Base-by-base conservation (phyloP, 345 rosid species). In the Salix brachista region DNA sequence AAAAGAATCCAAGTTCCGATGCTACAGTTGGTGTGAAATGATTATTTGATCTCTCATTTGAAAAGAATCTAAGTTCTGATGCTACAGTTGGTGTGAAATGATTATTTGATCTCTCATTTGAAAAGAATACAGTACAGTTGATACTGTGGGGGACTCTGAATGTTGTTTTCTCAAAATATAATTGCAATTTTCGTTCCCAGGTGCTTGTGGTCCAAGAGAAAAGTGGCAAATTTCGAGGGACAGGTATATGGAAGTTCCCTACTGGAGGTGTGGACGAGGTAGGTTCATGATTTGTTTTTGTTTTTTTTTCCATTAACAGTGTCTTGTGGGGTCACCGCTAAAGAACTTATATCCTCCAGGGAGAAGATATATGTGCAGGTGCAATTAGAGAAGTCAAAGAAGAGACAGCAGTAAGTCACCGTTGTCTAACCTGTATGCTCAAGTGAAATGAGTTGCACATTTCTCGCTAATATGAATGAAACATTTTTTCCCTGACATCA, bases 371-470 rank as follows among this genome's bases (percentile, higher is more conserved):
- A 65, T 86, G 84, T 78, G 82, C 68, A 37, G 94, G 97, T 69
- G 96, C 93, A 19, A 85, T 90, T 18, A 90, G 99, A 84, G 99
- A 93, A 86, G 97, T 87, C 56, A 90, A 93, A 84, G 97, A 96
- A 91, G 99, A 91, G 86, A 96, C 99, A 5, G 92, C 89, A 66
- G 99, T 92, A 80, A 91, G 97, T 75, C 46, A 52, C 54, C 54
- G 41, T 32, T 34, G 8, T 65, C 67, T 34, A 46, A 36, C 26
- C 66, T 62, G 52, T 36, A 52, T 60, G 71, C 18, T 32, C 48
- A 54, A 32, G 39, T 21, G 19, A 65, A 56, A 56, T 56, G 62
- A 56, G 62, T 0, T 3, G 62, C 62, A 56, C 26, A 56, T n/a
- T 56, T 56, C n/a, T 56, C 23, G 13, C 26, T 21, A 56, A 9